These are phyloP conservation scores for Fusarium sacchari DNA, from an alignment of 2,329 filamentous ascomycete genomes.

Conservation along the genomic window DNA sequence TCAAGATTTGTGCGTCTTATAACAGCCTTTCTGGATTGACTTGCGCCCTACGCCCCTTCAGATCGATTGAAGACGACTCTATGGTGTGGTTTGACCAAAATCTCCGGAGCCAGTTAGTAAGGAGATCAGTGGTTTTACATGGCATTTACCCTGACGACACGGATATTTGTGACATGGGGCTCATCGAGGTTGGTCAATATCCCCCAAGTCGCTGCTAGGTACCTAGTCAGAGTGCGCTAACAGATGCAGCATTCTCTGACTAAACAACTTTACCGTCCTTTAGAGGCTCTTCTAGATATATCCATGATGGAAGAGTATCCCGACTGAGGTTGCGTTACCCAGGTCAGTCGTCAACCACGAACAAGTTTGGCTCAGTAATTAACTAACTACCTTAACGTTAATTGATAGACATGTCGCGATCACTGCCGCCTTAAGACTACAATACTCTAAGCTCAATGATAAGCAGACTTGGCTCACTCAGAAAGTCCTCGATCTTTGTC, in stretches of 20 bases:
- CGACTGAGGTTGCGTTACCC: slow-evolving; percentile 1
- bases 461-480: background rate
- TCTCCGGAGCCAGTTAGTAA: background rate
- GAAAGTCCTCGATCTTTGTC: background rate
- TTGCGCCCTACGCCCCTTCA: slow-evolving; percentile 4
- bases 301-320: slow-evolving; percentile 5
- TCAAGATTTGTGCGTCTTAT: background rate
- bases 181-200: slow-evolving; percentile 11
- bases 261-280: accelerated
- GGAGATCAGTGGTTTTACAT: background rate
- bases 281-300: background rate
- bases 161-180: background rate
- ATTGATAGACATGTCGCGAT: background rate
- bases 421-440: accelerated
- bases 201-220: accelerated
- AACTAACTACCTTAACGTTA: too few relatives aligned
- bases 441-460: accelerated
- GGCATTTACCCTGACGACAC: background rate
- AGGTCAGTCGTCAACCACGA: background rate
- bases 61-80: accelerated
- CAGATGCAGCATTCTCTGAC: background rate
- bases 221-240: background rate
- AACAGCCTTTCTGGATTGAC: background rate
- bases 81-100: accelerated
- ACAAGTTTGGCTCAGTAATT: too few relatives aligned